phyloP scores from a whole-genome alignment of 2,329 filamentous ascomycete genomes.

The Rutstroemia sp. region DNA sequence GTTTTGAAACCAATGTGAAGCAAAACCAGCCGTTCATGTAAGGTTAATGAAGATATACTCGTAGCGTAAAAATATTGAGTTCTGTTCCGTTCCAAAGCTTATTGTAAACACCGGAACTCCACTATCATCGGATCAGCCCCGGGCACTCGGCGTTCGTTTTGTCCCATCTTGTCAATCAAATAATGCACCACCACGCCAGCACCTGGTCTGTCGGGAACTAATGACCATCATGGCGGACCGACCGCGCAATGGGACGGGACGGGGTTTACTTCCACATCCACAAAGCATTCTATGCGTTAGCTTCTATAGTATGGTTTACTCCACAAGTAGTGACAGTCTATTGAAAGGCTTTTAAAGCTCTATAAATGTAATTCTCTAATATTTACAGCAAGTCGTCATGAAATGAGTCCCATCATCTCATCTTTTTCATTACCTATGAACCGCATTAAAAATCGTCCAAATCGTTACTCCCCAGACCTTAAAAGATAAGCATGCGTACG shows the following conservation, averaged over 20 bases:
- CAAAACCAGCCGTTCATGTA: too few relatives aligned
- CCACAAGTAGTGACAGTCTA: neutral
- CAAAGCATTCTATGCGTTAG: too few relatives aligned
- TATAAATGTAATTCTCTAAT: neutral
- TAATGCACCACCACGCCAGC: neutral
- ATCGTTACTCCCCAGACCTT: slow-evolving; percentile 5
- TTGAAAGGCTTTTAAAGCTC: neutral
- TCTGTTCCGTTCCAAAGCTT: too few relatives aligned
- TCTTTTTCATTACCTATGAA: slow-evolving; percentile 1
- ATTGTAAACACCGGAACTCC: too few relatives aligned
- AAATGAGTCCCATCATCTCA: neutral
- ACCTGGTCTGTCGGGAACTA: too few relatives aligned
- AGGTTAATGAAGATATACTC: too few relatives aligned
- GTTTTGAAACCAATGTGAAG: too few relatives aligned
- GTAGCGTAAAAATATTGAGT: too few relatives aligned
- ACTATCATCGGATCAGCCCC: neutral
- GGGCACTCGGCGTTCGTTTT: neutral
- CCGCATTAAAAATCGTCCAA: slow-evolving; percentile 4
- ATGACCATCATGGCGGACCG: too few relatives aligned
- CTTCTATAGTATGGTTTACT: too few relatives aligned
- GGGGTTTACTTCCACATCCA: too few relatives aligned
- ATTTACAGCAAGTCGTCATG: slow-evolving; percentile 6
- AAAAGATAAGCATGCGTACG: slow-evolving; percentile 1
- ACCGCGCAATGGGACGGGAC: too few relatives aligned
- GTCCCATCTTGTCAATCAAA: neutral